These are phyloP conservation scores for Mallotus repandus DNA, from an alignment of 441 rosid genomes.

Conservation along the genomic window DNA sequence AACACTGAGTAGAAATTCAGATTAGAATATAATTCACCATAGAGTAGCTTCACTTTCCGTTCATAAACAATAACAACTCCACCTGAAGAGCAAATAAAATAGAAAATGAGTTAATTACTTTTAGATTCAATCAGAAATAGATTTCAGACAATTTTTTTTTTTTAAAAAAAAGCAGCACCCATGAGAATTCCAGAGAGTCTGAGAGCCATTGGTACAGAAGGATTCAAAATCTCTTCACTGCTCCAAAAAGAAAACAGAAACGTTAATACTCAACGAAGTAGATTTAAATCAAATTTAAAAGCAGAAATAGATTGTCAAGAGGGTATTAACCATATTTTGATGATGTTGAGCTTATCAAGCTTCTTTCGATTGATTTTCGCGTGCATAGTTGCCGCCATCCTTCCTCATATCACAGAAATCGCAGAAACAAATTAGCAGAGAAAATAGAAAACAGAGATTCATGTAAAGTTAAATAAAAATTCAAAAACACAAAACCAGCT, in stretches of 20 bases:
- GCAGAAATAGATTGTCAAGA: background rate
- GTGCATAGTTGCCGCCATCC: constrained; percentile 93
- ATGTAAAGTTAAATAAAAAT: background rate
- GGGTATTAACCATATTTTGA: constrained; percentile 63
- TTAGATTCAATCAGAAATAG: background rate
- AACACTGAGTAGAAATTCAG: constrained; percentile 1
- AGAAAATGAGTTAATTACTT: background rate
- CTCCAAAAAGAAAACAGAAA: background rate
- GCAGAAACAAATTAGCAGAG: background rate
- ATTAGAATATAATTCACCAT: constrained; percentile 43
- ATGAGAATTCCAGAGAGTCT: constrained; percentile 90
- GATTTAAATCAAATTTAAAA: background rate
- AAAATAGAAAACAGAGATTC: constrained; percentile 1
- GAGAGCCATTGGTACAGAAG: constrained; percentile 88
- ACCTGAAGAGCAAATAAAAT: constrained; percentile 40
- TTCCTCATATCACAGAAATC: constrained; percentile 20
- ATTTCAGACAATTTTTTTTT: background rate
- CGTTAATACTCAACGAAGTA: background rate
- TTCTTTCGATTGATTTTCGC: constrained; percentile 80
- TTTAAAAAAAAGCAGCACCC: constrained; percentile 45
- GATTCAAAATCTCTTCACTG: constrained; percentile 92
- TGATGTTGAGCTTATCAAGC: constrained; percentile 63
- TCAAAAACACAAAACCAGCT: background rate
- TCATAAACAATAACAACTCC: constrained; percentile 92
- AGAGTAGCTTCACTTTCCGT: constrained; percentile 83